These are phyloP conservation scores for Corymbia calophylla DNA, from an alignment of 441 rosid species.

Conservation along the genomic window DNA sequence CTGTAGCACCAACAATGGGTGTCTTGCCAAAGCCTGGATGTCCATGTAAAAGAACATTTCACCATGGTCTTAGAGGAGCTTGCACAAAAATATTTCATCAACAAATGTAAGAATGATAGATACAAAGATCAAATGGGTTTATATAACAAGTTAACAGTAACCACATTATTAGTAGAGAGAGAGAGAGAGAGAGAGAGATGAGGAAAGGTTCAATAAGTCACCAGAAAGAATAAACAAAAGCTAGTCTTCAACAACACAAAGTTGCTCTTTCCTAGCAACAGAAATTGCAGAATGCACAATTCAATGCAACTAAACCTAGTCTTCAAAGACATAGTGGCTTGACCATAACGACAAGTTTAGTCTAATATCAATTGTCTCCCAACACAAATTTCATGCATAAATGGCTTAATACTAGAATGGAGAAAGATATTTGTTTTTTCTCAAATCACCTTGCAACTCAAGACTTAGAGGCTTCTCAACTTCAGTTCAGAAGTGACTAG, in stretches of 20 bases:
- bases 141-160: not conserved
- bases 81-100: conserved; percentile 3
- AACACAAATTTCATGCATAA: too few species aligned
- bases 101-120: too few species aligned
- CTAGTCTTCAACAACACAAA: too few species aligned
- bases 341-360: not conserved
- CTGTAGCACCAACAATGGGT: conserved; percentile 94
- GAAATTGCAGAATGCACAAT: too few species aligned
- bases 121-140: not conserved
- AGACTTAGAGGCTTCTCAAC: not conserved
- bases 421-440: too few species aligned
- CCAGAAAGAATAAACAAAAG: too few species aligned
- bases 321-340: too few species aligned
- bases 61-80: conserved; percentile 78
- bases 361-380: too few species aligned
- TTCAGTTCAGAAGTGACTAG: not conserved
- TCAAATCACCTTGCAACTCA: too few species aligned
- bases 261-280: too few species aligned
- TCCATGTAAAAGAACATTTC: conserved; percentile 91
- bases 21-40: conserved; percentile 99
- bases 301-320: too few species aligned
- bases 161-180: not conserved
- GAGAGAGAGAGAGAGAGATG: not conserved
- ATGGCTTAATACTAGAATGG: too few species aligned
- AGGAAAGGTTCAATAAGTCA: not conserved